Evolutionary conservation across 2,329 filamentous ascomycete genomes (phyloP), one percentile per base, ranked within the genome.

Genomic region (Talaromyces piceae): DNA sequence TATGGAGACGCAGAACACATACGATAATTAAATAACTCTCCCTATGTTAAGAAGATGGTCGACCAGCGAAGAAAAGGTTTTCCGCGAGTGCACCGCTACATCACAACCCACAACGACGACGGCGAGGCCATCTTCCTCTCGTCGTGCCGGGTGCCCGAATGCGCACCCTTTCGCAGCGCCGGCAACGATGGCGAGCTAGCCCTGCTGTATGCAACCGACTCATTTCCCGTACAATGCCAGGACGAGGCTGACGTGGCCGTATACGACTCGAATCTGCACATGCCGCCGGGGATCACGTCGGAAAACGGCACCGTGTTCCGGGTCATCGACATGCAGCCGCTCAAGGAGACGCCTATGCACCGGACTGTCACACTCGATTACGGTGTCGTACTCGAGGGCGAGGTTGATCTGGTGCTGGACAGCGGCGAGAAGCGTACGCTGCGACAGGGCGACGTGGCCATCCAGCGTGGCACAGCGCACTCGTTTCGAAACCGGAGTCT

Each of bases 351-450:
- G 0, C 66, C 67, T 0, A 67, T 70, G 63, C 67, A 72, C 55
- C 60, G 68, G 1, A 68, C 68, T 2, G 58, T 69, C 2, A 66
- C 62, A 37, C 11, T 72, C 7, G 68, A 71, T 46, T 71, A 67
- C 52, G 65, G 67, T 5, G 59, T 70, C 22, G 61, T 71, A 1
- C 26, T 72, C 6, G 67, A 70, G 27, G 68, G 69, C 0, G 61
- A 65, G 33, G 60, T 69, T 11, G 67, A 70, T 54, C 52, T 71
- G 6, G 54, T 65, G 2, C 50, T 72, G 28, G 67, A 71, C 49
- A 65, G 61, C 2, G 69, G 69, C 22, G 61, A 67, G 47, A 61
- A 48, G 31, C 59, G 62, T 5, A 53, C 62, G 8, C 51, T 71
- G 51, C 55, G 58, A 26, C 61, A 61, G 5, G 69, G 69, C 1